Evolutionary conservation across 306 rosid genomes (phyloP).

Genomic region (Hippophae gyantsensis): DNA sequence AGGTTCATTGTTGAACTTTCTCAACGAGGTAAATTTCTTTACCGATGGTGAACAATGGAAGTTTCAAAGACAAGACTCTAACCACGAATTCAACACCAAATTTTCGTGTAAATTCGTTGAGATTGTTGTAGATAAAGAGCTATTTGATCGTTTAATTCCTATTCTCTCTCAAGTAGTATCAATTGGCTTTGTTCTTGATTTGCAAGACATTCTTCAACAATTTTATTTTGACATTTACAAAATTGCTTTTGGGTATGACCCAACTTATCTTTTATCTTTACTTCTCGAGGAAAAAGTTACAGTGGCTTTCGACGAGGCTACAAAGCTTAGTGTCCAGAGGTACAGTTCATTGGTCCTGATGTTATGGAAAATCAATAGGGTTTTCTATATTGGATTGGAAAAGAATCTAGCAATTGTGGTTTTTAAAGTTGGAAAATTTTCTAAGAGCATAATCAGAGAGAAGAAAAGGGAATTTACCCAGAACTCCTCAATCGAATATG

Average conservation of each 20-base stretch:
- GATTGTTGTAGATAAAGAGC: slow-evolving; percentile 46
- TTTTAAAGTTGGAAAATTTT: slow-evolving; percentile 34
- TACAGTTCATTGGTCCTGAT: slow-evolving; percentile 4
- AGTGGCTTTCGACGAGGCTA: slow-evolving; percentile 36
- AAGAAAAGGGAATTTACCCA: slow-evolving; percentile 34
- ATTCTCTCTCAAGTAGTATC: slow-evolving; percentile 20
- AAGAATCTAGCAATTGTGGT: slow-evolving; percentile 15
- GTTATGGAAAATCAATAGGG: slow-evolving; percentile 33
- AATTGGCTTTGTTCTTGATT: slow-evolving; percentile 8
- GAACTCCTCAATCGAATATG: slow-evolving; percentile 18
- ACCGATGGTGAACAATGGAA: slow-evolving; percentile 47
- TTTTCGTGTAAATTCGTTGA: slow-evolving; percentile 40
- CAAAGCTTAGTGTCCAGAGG: slow-evolving; percentile 31
- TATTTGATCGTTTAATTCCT: slow-evolving; percentile 42
- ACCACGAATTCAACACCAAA: slow-evolving; percentile 18
- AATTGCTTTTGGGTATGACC: slow-evolving; percentile 63
- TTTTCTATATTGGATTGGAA: slow-evolving; percentile 36
- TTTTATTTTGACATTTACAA: slow-evolving; percentile 59
- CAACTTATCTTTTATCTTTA: slow-evolving; percentile 42
- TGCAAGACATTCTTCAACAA: slow-evolving; percentile 60
- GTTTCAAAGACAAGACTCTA: slow-evolving; percentile 46
- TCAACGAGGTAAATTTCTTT: slow-evolving; percentile 60
- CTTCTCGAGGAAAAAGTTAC: slow-evolving; percentile 37
- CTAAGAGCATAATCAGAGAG: slow-evolving; percentile 24
- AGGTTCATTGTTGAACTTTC: slow-evolving; percentile 32